Evolutionary conservation across 805 yeast genomes (phyloP).

Genomic region (Candida verbasci): DNA sequence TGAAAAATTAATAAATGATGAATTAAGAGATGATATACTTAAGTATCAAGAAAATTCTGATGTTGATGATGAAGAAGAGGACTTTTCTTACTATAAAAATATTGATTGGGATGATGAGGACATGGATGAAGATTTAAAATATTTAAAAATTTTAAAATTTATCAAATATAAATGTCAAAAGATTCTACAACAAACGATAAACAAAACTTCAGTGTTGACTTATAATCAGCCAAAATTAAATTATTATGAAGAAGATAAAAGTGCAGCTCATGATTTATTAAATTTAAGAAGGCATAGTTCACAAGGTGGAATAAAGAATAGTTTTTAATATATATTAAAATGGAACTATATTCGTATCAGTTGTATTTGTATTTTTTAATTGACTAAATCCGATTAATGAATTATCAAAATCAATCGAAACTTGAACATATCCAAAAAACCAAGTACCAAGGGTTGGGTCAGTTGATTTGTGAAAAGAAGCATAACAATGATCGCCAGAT

Average conservation of each 20-base stretch:
- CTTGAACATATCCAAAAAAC: too few relatives aligned
- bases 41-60: slow-evolving; percentile 26
- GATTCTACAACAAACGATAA: slow-evolving; percentile 7
- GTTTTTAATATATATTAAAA: too few relatives aligned
- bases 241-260: slow-evolving; percentile 22
- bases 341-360: too few relatives aligned
- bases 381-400: too few relatives aligned
- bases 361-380: too few relatives aligned
- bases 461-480: too few relatives aligned
- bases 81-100: slow-evolving; percentile 16
- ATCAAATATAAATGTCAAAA: slow-evolving; percentile 32
- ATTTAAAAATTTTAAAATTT: slow-evolving; percentile 37
- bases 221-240: slow-evolving; percentile 10
- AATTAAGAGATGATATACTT: slow-evolving; percentile 33
- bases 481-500: too few relatives aligned
- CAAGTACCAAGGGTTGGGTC: too few relatives aligned
- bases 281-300: slow-evolving; percentile 18
- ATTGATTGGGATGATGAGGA: slow-evolving; percentile 47
- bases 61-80: slow-evolving; percentile 21
- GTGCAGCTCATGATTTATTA: slow-evolving; percentile 26
- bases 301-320: slow-evolving; percentile 2
- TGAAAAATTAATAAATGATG: slow-evolving; percentile 35
- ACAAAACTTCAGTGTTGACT: background rate
- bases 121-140: slow-evolving; percentile 44
- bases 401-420: too few relatives aligned